phyloP scores from a whole-genome alignment of 2,329 filamentous ascomycete species.

The Scopulariopsis brevicaulis region DNA sequence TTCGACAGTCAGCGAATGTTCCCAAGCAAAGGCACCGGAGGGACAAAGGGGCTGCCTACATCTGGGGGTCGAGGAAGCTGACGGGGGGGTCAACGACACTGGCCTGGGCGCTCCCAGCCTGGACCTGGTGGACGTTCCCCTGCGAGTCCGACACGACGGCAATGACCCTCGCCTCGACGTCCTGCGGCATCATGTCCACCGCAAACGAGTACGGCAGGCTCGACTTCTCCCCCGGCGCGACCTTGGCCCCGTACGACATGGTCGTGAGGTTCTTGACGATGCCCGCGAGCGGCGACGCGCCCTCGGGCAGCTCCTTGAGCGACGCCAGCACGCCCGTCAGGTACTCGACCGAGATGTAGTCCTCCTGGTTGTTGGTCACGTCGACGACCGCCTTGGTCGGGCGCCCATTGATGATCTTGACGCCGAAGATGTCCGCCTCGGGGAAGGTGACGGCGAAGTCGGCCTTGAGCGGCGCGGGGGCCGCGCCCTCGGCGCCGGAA shows the following conservation, averaged over 20 bases:
- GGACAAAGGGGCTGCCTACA: conserved; percentile 45
- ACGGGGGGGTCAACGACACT: conserved; percentile 82
- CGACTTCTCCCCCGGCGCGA: conserved; percentile 66
- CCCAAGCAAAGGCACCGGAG: neutral
- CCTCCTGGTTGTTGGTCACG: conserved; percentile 72
- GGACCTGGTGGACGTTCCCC: conserved; percentile 62
- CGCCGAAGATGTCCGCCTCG: conserved; percentile 76
- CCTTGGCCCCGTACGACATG: conserved; percentile 59
- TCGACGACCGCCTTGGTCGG: conserved; percentile 74
- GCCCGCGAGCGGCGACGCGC: conserved; percentile 29
- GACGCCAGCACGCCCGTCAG: conserved; percentile 62
- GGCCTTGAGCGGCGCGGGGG: conserved; percentile 38
- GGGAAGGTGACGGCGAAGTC: conserved; percentile 52
- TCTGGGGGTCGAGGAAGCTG: conserved; percentile 88
- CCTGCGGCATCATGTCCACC: conserved; percentile 87
- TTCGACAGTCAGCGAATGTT: conserved; percentile 14
- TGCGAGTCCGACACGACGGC: conserved; percentile 60
- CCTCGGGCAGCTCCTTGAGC: conserved; percentile 38
- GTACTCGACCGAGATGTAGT: conserved; percentile 63
- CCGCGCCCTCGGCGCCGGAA: conserved; percentile 5
- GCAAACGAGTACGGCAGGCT: conserved; percentile 73
- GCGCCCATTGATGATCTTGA: conserved; percentile 90
- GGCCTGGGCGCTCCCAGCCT: conserved; percentile 72
- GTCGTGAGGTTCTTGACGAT: conserved; percentile 80
- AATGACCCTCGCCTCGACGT: conserved; percentile 66